Evolutionary conservation across 1,284 basidiomycete genomes (phyloP), one percentile per base, ranked within the genome.

Genomic region (Ceratobasidium sp.): DNA sequence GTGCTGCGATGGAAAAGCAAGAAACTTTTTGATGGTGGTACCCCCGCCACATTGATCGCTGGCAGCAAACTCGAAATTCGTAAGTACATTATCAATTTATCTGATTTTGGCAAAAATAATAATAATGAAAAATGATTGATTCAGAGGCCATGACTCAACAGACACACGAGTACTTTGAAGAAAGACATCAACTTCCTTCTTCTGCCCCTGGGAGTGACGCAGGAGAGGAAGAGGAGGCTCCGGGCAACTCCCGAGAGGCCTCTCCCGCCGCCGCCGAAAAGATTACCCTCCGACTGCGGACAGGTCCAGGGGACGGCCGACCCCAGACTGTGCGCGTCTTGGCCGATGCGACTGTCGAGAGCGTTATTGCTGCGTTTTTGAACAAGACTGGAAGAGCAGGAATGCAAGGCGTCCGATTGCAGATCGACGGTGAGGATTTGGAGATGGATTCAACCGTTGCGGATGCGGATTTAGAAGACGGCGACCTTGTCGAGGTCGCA

Each of bases 401-500:
- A 12, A 55, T 52, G 40, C 50, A 54, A 25, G 64, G 64, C 12
- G 64, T 67, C 31, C 25, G 50, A 12, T 35, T 67, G 38, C 64
- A 67, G 64, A 43, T 55, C 34, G 64, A 67, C 12, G 64, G 64
- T 8, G 64, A 67, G 8, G 64, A 67, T 20, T 20, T 67, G 38
- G 64, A 67, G 10, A 67, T 67, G 64, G 52, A 67, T 31, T 54
- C 64, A 17, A 67, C 52, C 22, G 38, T 54, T 34, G 72, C 68
- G 15, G 55, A 55, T 17, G 70, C 70, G 38, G 72, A 70, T 17
- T 32, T 72, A 22, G 70, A 72, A 34, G 72, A 73, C 32, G 70
- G 45, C 17, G 70, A 69, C 15, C 49, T 72, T 13, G 54, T 71
- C 40, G 72, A 72, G 58, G 57, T 67, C 8, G 70, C 50, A 31